Percentiles rank a stretch among this genome's conserved stretches.
These are phyloP conservation scores for Decorospora gaudefroyi DNA, from an alignment of 2,329 filamentous ascomycete genomes.

Conservation along the genomic window DNA sequence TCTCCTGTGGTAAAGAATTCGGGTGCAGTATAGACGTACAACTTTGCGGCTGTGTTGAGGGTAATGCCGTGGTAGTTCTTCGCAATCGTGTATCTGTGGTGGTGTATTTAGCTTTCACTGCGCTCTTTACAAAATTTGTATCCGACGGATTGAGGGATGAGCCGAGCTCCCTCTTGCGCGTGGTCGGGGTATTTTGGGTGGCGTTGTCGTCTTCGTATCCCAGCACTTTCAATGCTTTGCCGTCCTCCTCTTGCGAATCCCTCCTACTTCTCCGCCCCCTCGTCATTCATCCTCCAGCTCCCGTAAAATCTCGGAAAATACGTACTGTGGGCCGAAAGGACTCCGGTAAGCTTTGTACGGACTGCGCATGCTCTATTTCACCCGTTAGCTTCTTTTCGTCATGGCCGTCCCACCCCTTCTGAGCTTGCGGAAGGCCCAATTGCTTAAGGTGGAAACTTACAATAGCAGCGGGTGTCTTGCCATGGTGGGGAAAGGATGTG, in stretches of 20 bases:
- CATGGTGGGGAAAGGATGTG: conserved; percentile 24
- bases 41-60: conserved; percentile 47
- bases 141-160: too few relatives aligned
- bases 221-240: not conserved
- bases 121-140: too few relatives aligned
- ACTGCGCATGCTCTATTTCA: conserved; percentile 38
- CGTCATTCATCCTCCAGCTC: not conserved
- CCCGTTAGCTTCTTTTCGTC: conserved; percentile 22
- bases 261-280: not conserved
- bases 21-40: conserved; percentile 49
- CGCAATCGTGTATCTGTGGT: conserved; percentile 56
- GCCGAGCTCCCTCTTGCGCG: too few relatives aligned
- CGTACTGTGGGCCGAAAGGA: conserved; percentile 63
- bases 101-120: conserved; percentile 25
- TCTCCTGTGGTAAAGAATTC: not conserved
- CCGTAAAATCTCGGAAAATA: conserved; percentile 20
- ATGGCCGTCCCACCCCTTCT: not conserved
- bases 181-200: too few relatives aligned
- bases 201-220: too few relatives aligned
- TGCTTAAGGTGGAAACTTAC: conserved; percentile 22
- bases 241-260: conserved; percentile 1
- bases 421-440: conserved; percentile 1
- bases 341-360: conserved; percentile 59
- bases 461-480: conserved; percentile 36
- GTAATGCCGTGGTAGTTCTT: conserved; percentile 58